Base-by-base conservation (phyloP, 495 filamentous ascomycete genomes). In the Tuber aestivum region DNA sequence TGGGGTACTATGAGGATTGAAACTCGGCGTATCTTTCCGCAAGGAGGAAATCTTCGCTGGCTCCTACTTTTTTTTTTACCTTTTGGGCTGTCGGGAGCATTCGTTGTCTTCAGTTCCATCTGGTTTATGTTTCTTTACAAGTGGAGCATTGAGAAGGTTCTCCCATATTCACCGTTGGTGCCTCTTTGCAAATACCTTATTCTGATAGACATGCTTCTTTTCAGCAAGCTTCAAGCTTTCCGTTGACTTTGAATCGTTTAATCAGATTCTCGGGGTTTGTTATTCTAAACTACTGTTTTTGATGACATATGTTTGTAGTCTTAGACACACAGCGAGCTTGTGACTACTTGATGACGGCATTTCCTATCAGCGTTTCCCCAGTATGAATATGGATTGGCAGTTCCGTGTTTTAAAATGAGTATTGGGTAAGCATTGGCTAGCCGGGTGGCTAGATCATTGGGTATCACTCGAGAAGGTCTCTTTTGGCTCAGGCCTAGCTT, bases 21-120 rank as follows among this genome's bases (percentile, higher is more conserved):
- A 65, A 35, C 4, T 35, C 14, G 27, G 16, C 27, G 56, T 35
- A 35, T 65, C 27, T 32, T 35, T 35, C 35, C 56, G 6, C 32
- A 35, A 65, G 27, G 56, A 6, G 27, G 27, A 18, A 65, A 16
- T 20, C 56, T 65, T 35, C 16, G 35, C 56, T 35, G 12, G 5
- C 9, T 32, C 35, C 18, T 27, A 2, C 27, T 35, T 32, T 65
- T 35, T 32, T 65, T 65, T 65, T 32, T 65, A 35, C 56, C 27
- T 35, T 35, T 27, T 35, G 27, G 56, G 56, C 14, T 65, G 2
- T 65, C 14, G 14, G 27, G 14, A 65, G 35, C 27, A 4, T 77
- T 32, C 40, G 14, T 72, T 75, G 56, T 32, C 37, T 71, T 61
- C 72, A 70, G 8, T 50, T 37, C 10, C 41, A 40, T 69, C 23